Evolutionary conservation across 2,329 filamentous ascomycete species (phyloP).

Genomic region (Colletotrichum sp.): DNA sequence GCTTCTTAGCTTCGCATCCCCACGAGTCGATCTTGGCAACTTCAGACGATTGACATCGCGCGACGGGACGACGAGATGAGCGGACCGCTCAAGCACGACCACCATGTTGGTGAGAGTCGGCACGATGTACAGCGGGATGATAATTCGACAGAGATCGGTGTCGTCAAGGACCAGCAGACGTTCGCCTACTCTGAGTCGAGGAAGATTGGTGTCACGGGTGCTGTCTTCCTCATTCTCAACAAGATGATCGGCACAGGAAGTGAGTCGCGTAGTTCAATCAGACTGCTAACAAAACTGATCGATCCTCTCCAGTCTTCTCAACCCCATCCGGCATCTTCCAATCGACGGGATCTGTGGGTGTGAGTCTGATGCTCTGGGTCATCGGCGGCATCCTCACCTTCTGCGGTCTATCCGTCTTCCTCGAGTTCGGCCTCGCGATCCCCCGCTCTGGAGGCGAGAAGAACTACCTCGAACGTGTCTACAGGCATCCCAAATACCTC

Average conservation of each 20-base stretch:
- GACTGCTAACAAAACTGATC: not conserved
- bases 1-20: not conserved
- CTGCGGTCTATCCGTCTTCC: no score
- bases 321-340: no score
- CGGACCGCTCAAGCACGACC: constrained; percentile 1
- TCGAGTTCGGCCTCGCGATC: no score
- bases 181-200: constrained; percentile 44
- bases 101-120: not conserved
- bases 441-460: no score
- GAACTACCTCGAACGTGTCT: no score
- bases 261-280: constrained; percentile 32
- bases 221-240: constrained; percentile 60
- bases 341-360: no score
- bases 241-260: constrained; percentile 65
- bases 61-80: not conserved
- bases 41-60: not conserved
- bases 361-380: no score
- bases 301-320: no score
- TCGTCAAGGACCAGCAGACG: constrained; percentile 28
- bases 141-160: not conserved
- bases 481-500: no score
- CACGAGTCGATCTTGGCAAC: not conserved
- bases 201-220: constrained; percentile 57
- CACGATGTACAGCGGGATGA: not conserved
- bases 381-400: no score